A percentile compares a stretch with the other conserved stretches of the same genome.
phyloP scores from a whole-genome alignment of 2,329 filamentous ascomycete species.

The Apiospora rasikravindrae region DNA sequence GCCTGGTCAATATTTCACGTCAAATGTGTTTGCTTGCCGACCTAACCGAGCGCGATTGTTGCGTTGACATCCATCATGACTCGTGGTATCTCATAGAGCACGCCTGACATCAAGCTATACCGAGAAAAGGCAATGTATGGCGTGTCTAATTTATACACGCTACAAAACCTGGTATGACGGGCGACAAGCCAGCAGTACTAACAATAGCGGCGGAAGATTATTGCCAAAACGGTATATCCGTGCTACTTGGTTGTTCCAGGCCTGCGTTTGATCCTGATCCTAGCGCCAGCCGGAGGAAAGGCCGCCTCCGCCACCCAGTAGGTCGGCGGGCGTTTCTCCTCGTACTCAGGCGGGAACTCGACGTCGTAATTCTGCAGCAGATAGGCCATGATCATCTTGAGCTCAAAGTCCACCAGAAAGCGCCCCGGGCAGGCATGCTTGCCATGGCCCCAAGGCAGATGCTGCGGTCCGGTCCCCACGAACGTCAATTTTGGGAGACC shows the following conservation, averaged over 20 bases:
- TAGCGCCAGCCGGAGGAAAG: slow-evolving; percentile 28
- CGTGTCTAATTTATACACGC: not conserved
- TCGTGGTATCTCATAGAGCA: not conserved
- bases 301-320: slow-evolving; percentile 27
- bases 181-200: not conserved
- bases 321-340: slow-evolving; percentile 29
- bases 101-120: not conserved
- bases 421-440: slow-evolving; percentile 47
- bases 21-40: not conserved
- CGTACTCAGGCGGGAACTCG: slow-evolving; percentile 30
- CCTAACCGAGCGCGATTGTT: not conserved
- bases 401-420: slow-evolving; percentile 45
- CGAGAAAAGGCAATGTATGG: not conserved
- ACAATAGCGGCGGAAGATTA: not conserved
- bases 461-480: slow-evolving; percentile 38
- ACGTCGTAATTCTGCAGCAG: slow-evolving; percentile 43
- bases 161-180: not conserved
- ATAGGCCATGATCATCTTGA: slow-evolving; percentile 42
- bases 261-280: slow-evolving; percentile 28
- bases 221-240: not conserved
- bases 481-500: slow-evolving; percentile 38
- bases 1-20: not conserved
- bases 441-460: slow-evolving; percentile 45
- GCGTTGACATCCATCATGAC: not conserved
- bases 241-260: not conserved